A percentile compares a stretch with the other conserved stretches of the same genome.
Evolutionary conservation across 345 rosid species (phyloP).

Genomic region (Hypericum perforatum): DNA sequence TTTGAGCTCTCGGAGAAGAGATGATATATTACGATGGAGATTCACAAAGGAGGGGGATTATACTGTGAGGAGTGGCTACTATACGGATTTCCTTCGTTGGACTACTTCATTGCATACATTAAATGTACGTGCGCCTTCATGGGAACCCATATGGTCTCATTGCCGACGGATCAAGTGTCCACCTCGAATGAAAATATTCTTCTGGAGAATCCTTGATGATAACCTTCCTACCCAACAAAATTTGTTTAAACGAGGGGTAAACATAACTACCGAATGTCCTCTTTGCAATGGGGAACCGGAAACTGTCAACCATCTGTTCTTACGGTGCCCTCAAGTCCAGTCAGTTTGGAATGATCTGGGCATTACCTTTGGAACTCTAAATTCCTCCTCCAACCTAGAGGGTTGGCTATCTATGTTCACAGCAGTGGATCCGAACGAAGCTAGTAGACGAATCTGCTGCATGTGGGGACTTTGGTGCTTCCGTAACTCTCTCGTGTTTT

Average conservation of each 20-base stretch:
- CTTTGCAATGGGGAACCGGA: background rate
- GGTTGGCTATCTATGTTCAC: too few species aligned
- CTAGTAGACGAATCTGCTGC: too few species aligned
- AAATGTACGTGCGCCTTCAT: background rate
- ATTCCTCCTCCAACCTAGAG: too few species aligned
- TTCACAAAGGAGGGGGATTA: background rate
- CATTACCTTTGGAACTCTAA: too few species aligned
- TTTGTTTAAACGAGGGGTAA: background rate
- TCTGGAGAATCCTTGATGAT: background rate
- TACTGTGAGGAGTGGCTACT: background rate
- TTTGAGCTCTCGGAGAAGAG: background rate
- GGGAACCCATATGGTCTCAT: too few species aligned
- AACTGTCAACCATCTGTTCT: background rate
- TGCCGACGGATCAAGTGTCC: too few species aligned
- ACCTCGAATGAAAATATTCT: background rate
- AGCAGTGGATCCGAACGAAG: too few species aligned
- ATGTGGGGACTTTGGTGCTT: too few species aligned
- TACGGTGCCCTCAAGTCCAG: background rate
- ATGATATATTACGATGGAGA: background rate
- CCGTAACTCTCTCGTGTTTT: too few species aligned
- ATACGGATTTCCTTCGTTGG: background rate
- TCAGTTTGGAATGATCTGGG: too few species aligned
- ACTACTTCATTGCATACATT: background rate
- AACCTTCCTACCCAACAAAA: background rate
- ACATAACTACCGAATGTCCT: background rate